Conservation (phyloP, 1,284 basidiomycete species). For the Malassezia psittaci region DNA sequence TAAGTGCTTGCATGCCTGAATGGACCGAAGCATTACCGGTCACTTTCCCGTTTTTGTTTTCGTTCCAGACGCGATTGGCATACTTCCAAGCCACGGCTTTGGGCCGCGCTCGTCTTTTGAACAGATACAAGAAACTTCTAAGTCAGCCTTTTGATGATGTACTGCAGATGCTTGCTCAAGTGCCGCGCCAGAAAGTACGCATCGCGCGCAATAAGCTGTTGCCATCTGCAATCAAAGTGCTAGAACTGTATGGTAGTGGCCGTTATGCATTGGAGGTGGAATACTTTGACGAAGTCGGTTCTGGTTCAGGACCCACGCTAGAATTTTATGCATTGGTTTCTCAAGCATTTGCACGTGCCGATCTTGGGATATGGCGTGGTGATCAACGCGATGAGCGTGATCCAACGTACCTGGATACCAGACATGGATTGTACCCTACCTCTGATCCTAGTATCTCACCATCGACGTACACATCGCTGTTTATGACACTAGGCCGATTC, state of each 20-base stretch:
- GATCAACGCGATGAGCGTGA: conserved; percentile 44
- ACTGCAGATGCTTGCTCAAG: conserved; percentile 76
- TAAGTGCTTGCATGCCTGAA: conserved; percentile 86
- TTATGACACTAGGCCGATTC: conserved; percentile 86
- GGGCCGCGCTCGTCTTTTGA: conserved; percentile 86
- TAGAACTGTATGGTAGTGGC: conserved; percentile 82
- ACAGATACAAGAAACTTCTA: conserved; percentile 60
- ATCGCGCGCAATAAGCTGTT: conserved; percentile 88
- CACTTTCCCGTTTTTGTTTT: conserved; percentile 94
- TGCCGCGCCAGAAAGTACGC: conserved; percentile 90
- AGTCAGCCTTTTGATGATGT: conserved; percentile 59
- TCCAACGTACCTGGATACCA: conserved; percentile 51
- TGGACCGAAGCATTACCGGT: conserved; percentile 91
- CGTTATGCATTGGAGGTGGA: conserved; percentile 91
- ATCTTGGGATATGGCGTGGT: conserved; percentile 75
- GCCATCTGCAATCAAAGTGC: conserved; percentile 94
- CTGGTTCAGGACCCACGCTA: conserved; percentile 91
- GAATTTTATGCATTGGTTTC: conserved; percentile 94
- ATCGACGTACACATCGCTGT: conserved; percentile 56
- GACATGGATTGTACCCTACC: conserved; percentile 80
- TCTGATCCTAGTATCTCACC: conserved; percentile 40
- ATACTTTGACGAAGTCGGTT: conserved; percentile 98
- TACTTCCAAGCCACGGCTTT: conserved; percentile 96
- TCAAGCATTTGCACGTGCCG: conserved; percentile 76
- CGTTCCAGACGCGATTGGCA: conserved; percentile 89